phyloP scores from a whole-genome alignment of 192 early-diverging fungal genomes.

The Dissophora globulifera region DNA sequence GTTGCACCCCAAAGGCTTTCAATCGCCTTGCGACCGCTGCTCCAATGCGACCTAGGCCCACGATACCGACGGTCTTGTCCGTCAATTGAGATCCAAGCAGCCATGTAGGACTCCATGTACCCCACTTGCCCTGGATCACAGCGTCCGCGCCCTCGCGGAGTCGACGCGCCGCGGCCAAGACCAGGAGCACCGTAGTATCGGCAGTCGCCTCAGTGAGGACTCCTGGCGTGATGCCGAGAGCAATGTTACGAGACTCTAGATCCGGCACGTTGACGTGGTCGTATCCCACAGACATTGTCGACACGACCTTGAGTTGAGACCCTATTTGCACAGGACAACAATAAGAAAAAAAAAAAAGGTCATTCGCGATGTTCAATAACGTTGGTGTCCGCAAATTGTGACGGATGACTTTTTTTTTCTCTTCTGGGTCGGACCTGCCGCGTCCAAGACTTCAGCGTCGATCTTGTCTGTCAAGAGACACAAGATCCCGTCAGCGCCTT shows the following conservation, averaged over 20 bases:
- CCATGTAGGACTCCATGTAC: constrained; percentile 70
- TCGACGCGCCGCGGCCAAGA: constrained; percentile 76
- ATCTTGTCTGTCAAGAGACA: constrained; percentile 81
- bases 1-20: constrained; percentile 72
- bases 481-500: constrained; percentile 69
- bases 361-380: neutral
- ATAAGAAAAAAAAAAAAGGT: constrained; percentile 4
- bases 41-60: constrained; percentile 89
- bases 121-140: constrained; percentile 60
- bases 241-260: constrained; percentile 62
- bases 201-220: constrained; percentile 92
- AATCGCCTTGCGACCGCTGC: constrained; percentile 77
- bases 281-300: constrained; percentile 85
- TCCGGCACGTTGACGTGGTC: constrained; percentile 79
- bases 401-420: too few relatives aligned
- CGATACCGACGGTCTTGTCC: constrained; percentile 83
- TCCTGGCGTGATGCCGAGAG: constrained; percentile 84
- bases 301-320: constrained; percentile 72
- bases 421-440: too few relatives aligned
- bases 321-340: constrained; percentile 28
- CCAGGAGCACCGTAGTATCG: constrained; percentile 80
- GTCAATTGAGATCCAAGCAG: constrained; percentile 79
- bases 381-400: too few relatives aligned
- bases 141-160: constrained; percentile 62
- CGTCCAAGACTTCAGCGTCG: constrained; percentile 72